Conservation (phyloP, 2,329 filamentous ascomycete genomes). For the Phyllosticta capitalensis region DNA sequence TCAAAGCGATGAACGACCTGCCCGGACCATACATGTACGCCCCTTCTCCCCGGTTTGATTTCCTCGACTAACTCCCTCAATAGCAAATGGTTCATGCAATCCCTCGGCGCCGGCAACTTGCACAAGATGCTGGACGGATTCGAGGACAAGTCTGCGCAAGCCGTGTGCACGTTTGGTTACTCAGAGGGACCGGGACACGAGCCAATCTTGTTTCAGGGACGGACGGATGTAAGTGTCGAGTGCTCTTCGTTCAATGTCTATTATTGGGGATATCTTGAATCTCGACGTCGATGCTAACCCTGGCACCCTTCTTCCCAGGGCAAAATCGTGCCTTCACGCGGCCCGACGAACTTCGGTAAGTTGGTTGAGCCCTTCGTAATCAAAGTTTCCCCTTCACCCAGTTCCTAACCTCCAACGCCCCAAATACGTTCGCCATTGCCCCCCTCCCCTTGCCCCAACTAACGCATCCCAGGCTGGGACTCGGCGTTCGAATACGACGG, state of each 20-base stretch:
- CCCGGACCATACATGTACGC: constrained; percentile 91
- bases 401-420: no score
- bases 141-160: constrained; percentile 81
- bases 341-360: constrained; percentile 73
- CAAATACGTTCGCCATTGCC: no score
- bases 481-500: constrained; percentile 91
- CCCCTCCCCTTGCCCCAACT: background rate
- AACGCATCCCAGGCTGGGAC: constrained; percentile 65
- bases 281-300: background rate
- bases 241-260: background rate
- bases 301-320: constrained; percentile 39
- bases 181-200: constrained; percentile 75
- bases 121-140: constrained; percentile 87
- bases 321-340: constrained; percentile 75
- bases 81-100: constrained; percentile 89
- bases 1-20: constrained; percentile 79
- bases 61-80: background rate
- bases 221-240: constrained; percentile 56
- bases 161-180: constrained; percentile 94
- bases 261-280: constrained; percentile 1
- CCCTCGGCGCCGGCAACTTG: constrained; percentile 72
- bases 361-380: constrained; percentile 12
- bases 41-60: no score
- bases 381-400: background rate
- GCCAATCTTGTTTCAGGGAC: constrained; percentile 81